Evolutionary conservation across 2,329 filamentous ascomycete species (phyloP).

Genomic region (Fusarium phyllophilum): DNA sequence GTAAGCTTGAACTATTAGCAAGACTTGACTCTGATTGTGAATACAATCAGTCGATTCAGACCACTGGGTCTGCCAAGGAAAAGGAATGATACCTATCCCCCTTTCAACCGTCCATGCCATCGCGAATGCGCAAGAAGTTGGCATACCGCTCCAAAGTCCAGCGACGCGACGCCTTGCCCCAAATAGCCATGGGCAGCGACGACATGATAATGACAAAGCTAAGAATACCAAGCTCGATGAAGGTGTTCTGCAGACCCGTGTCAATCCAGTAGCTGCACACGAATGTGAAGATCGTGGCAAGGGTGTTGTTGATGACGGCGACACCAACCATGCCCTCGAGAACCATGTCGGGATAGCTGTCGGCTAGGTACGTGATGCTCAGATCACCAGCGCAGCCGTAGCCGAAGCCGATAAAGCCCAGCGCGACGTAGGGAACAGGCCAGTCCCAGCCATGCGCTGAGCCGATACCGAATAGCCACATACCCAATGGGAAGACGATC

Average conservation of each 20-base stretch:
- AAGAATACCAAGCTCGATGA: slow-evolving; percentile 62
- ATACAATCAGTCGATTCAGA: not conserved
- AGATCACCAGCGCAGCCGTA: slow-evolving; percentile 68
- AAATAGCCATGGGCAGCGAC: slow-evolving; percentile 65
- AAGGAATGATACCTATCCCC: not conserved
- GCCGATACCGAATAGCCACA: slow-evolving; percentile 64
- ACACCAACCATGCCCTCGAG: slow-evolving; percentile 69
- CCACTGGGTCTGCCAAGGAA: not conserved
- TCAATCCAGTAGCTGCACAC: slow-evolving; percentile 61
- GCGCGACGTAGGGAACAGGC: slow-evolving; percentile 63
- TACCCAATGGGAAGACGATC: slow-evolving; percentile 60
- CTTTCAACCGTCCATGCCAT: slow-evolving; percentile 48
- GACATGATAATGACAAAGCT: slow-evolving; percentile 61
- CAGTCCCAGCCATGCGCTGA: slow-evolving; percentile 62
- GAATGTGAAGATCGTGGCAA: slow-evolving; percentile 66
- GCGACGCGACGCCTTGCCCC: slow-evolving; percentile 59
- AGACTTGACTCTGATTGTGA: not conserved
- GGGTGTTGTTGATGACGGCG: slow-evolving; percentile 65
- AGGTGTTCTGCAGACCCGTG: slow-evolving; percentile 57
- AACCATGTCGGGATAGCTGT: slow-evolving; percentile 66
- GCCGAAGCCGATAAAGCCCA: slow-evolving; percentile 68
- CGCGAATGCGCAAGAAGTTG: slow-evolving; percentile 59
- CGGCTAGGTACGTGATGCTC: slow-evolving; percentile 64
- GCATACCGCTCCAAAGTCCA: slow-evolving; percentile 59
- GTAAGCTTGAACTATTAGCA: not conserved